Evolutionary conservation across 208 protist genomes (phyloP).

Genomic region (Acanthamoeba polyphaga): DNA sequence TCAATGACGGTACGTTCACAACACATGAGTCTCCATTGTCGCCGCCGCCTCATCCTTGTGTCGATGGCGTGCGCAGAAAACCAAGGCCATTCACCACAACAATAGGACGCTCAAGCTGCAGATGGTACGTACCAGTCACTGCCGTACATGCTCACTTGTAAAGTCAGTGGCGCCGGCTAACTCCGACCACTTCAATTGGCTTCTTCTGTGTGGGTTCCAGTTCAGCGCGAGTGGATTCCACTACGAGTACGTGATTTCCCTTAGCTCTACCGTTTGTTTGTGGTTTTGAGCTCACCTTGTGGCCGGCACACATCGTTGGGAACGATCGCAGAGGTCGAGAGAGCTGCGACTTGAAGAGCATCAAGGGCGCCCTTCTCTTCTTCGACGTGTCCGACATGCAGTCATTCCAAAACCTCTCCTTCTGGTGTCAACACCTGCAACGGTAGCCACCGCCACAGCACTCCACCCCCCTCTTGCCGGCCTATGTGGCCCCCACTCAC

Average conservation of each 20-base stretch:
- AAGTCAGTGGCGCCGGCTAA: no score
- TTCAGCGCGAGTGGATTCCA: not conserved
- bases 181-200: no score
- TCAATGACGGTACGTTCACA: not conserved
- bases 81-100: not conserved
- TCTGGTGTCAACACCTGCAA: not conserved
- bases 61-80: not conserved
- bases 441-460: not conserved
- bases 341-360: not conserved
- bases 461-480: no score
- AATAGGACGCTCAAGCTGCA: not conserved
- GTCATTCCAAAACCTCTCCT: slow-evolving; percentile 13
- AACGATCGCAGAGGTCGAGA: not conserved
- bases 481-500: not conserved
- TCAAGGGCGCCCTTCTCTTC: not conserved
- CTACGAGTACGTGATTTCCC: not conserved
- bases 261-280: not conserved
- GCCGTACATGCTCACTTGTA: no score
- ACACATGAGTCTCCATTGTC: not conserved
- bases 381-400: not conserved
- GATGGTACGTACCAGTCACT: not conserved
- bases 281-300: no score
- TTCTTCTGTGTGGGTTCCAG: not conserved
- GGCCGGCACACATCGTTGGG: not conserved
- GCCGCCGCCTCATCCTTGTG: not conserved